phyloP scores from a whole-genome alignment of 2,329 filamentous ascomycete genomes.

The Aspergillus fischeri region DNA sequence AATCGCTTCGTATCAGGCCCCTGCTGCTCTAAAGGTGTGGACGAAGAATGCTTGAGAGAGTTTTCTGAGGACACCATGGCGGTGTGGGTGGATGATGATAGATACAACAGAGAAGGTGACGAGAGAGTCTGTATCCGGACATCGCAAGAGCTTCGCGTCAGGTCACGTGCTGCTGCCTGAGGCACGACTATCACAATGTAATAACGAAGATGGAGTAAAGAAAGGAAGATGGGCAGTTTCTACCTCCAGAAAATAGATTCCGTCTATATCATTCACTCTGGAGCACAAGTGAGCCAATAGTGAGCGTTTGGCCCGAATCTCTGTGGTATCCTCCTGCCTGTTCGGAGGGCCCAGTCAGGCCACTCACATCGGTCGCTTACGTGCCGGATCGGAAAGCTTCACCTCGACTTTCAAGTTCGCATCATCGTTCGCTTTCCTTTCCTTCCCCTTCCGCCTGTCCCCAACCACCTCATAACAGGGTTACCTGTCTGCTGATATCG shows the following conservation, averaged over 20 bases:
- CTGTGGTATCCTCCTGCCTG: neutral
- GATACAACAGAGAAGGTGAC: slow-evolving; percentile 3
- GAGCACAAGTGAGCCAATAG: neutral
- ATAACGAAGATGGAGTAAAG: neutral
- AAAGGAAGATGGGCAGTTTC: neutral
- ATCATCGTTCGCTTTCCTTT: slow-evolving; percentile 21
- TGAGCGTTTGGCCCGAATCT: neutral
- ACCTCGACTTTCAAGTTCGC: slow-evolving; percentile 25
- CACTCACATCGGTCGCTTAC: slow-evolving; percentile 33
- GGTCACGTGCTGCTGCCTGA: slow-evolving; percentile 26
- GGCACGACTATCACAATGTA: neutral
- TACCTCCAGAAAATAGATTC: neutral
- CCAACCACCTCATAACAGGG: slow-evolving; percentile 22
- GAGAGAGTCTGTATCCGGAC: slow-evolving; percentile 8
- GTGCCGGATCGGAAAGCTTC: slow-evolving; percentile 35
- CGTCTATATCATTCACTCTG: neutral
- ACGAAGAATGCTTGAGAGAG: slow-evolving; percentile 32
- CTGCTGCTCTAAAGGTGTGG: slow-evolving; percentile 17
- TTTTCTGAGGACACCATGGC: slow-evolving; percentile 29
- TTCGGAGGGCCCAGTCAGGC: slow-evolving; percentile 28
- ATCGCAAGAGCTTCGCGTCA: slow-evolving; percentile 7
- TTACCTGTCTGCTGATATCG: slow-evolving; percentile 16
- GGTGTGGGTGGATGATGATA: slow-evolving; percentile 9
- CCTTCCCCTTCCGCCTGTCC: slow-evolving; percentile 16
- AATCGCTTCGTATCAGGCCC: slow-evolving; percentile 27